These are phyloP conservation scores for Papiliotrema fonsecae DNA, from an alignment of 1,284 basidiomycete genomes.

Conservation along the genomic window DNA sequence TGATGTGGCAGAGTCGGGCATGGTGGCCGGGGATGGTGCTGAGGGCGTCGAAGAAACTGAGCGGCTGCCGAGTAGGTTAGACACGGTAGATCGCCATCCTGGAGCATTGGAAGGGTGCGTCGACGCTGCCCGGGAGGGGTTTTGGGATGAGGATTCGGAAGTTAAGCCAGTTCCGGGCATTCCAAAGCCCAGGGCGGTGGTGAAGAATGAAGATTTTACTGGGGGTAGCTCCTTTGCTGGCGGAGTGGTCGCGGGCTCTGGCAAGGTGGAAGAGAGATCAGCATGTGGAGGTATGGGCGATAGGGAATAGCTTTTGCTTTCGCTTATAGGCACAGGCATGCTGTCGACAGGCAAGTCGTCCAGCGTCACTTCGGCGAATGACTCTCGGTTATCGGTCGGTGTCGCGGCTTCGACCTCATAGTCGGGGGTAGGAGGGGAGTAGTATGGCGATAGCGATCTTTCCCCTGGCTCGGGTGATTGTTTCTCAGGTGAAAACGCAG, in stretches of 20 bases:
- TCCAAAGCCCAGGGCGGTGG: slow-evolving; percentile 20
- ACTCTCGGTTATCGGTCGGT: background rate
- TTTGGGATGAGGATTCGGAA: background rate
- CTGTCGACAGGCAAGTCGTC: background rate
- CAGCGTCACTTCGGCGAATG: slow-evolving; percentile 3
- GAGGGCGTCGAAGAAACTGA: slow-evolving; percentile 9
- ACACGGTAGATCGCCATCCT: slow-evolving; percentile 37
- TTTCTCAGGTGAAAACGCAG: no score
- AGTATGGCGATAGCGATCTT: background rate
- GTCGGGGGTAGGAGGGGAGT: background rate
- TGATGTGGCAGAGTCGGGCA: slow-evolving; percentile 6
- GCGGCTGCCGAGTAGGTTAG: slow-evolving; percentile 21
- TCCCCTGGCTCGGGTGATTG: no score
- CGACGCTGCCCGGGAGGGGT: slow-evolving; percentile 9
- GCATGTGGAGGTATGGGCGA: slow-evolving; percentile 12
- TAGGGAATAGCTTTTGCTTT: slow-evolving; percentile 4
- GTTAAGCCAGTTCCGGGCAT: slow-evolving; percentile 6
- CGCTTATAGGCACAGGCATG: background rate
- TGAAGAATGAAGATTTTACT: slow-evolving; percentile 22
- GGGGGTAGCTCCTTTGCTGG: slow-evolving; percentile 11
- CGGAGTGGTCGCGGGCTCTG: slow-evolving; percentile 17
- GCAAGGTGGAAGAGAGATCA: slow-evolving; percentile 11
- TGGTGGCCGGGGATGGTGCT: slow-evolving; percentile 3
- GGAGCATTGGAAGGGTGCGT: background rate
- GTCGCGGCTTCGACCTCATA: background rate